phyloP scores from a whole-genome alignment of 2,329 filamentous ascomycete genomes.

The Tolypocladium cylindrosporum region DNA sequence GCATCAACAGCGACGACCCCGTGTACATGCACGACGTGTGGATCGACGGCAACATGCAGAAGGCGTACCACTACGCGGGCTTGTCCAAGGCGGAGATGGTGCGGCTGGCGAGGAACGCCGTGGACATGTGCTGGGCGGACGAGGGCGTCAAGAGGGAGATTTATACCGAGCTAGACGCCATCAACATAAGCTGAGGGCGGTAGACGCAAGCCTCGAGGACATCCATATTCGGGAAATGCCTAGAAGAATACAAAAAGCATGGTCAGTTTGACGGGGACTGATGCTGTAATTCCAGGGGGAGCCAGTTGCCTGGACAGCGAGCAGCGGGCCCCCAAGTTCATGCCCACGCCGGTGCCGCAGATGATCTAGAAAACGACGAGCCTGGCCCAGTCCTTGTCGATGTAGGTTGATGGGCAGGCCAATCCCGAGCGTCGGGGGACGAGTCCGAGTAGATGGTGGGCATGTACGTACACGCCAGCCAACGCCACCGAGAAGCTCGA shows the following conservation, averaged over 20 bases:
- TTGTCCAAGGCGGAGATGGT: constrained; percentile 32
- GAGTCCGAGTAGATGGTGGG: constrained; percentile 41
- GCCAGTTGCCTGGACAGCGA: constrained; percentile 21
- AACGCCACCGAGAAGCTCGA: constrained; percentile 31
- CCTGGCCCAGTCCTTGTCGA: constrained; percentile 35
- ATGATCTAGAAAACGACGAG: constrained; percentile 48
- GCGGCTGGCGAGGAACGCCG: constrained; percentile 27
- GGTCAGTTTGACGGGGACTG: too few relatives aligned
- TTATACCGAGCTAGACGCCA: constrained; percentile 12
- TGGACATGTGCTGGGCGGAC: constrained; percentile 36
- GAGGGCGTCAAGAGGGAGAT: constrained; percentile 22
- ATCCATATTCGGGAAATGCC: neutral
- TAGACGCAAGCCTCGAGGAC: neutral
- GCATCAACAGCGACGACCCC: constrained; percentile 62
- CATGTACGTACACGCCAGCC: constrained; percentile 42
- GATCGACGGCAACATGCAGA: constrained; percentile 35
- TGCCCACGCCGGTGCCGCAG: constrained; percentile 49
- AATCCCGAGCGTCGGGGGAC: constrained; percentile 46
- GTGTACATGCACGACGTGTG: constrained; percentile 49
- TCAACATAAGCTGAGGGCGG: constrained; percentile 1
- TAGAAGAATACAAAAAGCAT: neutral
- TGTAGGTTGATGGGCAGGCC: constrained; percentile 43
- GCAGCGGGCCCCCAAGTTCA: constrained; percentile 54
- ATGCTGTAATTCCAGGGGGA: too few relatives aligned
- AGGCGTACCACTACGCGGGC: constrained; percentile 28